phyloP scores from a whole-genome alignment of 768 basidiomycete species.

The Tulasnella sp. region DNA sequence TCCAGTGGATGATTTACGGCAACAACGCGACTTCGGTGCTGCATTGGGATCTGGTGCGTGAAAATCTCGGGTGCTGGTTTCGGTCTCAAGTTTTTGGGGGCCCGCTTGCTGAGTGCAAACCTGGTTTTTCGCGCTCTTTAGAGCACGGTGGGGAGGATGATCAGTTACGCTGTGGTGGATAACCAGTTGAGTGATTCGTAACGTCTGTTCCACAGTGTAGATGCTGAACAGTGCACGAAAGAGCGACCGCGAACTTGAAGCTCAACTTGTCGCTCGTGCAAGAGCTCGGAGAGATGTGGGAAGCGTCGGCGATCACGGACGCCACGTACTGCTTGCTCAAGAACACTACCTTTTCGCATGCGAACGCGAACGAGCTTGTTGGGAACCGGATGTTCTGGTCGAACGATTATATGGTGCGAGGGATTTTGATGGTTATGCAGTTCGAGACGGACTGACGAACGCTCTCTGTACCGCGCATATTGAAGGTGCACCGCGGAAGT shows the following conservation, averaged over 20 bases:
- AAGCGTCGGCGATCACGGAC: constrained; percentile 48
- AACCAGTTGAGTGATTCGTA: constrained; percentile 55
- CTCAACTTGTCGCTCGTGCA: constrained; percentile 59
- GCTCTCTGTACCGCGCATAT: neutral
- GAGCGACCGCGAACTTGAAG: constrained; percentile 61
- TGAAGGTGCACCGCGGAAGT: constrained; percentile 63
- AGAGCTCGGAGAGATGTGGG: constrained; percentile 58
- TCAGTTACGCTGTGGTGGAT: constrained; percentile 63
- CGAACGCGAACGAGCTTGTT: constrained; percentile 58
- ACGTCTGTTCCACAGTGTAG: constrained; percentile 49
- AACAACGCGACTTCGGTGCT: too few species aligned
- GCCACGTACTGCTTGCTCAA: constrained; percentile 52
- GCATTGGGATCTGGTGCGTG: too few species aligned
- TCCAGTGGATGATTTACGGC: too few species aligned
- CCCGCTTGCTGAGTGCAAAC: neutral
- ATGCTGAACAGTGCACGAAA: constrained; percentile 40
- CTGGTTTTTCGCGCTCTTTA: constrained; percentile 42
- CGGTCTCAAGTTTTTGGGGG: too few species aligned
- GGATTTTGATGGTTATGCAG: neutral
- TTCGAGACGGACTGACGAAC: neutral
- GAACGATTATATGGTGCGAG: constrained; percentile 68
- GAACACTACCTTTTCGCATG: constrained; percentile 47
- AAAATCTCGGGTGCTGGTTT: too few species aligned
- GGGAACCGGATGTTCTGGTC: constrained; percentile 70
- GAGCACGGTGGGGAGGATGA: constrained; percentile 68